Conservation (phyloP, 257 asterid species). For the Nicotiana sylvestris region DNA sequence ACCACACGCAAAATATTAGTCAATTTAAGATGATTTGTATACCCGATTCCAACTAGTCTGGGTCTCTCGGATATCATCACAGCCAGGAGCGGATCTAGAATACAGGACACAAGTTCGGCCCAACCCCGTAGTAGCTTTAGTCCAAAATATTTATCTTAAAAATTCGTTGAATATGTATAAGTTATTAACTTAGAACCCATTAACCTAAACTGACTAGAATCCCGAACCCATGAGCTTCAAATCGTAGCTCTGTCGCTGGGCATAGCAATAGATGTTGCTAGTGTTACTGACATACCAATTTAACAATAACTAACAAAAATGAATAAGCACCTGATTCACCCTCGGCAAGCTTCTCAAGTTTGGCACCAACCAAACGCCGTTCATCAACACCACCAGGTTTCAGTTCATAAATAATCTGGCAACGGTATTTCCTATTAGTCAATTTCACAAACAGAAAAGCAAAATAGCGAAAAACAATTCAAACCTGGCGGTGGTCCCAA, state of each 20-base stretch:
- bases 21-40: background rate
- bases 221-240: too few species aligned
- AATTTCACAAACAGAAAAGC: background rate
- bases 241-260: too few species aligned
- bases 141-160: too few species aligned
- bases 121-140: too few species aligned
- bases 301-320: background rate
- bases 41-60: background rate
- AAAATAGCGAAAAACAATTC: background rate
- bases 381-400: slow-evolving; percentile 99
- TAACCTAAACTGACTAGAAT: too few species aligned
- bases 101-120: too few species aligned
- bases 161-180: too few species aligned
- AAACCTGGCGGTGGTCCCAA: slow-evolving; percentile 99
- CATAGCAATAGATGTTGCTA: background rate
- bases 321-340: slow-evolving; percentile 65
- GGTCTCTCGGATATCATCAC: too few species aligned
- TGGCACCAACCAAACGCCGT: slow-evolving; percentile 98
- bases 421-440: background rate
- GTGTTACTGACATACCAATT: background rate
- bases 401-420: slow-evolving; percentile 88
- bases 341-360: slow-evolving; percentile 93
- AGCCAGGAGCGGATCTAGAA: too few species aligned
- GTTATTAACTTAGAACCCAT: too few species aligned
- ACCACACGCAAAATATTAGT: too few species aligned